Percentiles rank a stretch among this genome's conserved stretches.
phyloP scores from a whole-genome alignment of 768 basidiomycete genomes.

The Lentinus tigrinus region DNA sequence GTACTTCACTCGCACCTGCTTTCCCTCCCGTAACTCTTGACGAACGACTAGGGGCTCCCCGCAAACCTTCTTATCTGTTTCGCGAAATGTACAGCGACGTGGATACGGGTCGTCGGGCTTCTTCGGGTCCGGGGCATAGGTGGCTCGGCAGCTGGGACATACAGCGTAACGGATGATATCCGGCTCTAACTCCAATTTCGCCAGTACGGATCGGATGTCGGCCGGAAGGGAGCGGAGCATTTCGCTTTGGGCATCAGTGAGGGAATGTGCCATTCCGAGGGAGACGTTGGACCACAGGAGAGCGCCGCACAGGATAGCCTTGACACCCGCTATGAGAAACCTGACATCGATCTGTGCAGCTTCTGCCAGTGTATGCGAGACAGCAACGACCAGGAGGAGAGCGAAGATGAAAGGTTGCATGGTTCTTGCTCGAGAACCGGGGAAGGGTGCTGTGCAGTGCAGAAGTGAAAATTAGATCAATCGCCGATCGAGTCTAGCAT shows the following conservation, averaged over 20 bases:
- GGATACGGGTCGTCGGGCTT: constrained; percentile 3
- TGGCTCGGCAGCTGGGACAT: constrained; percentile 10
- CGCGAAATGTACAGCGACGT: background rate
- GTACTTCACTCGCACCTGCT: background rate
- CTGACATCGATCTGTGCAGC: background rate
- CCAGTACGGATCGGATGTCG: constrained; percentile 6
- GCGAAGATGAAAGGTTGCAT: constrained; percentile 7
- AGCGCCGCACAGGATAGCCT: background rate
- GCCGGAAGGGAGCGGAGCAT: background rate
- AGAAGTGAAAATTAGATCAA: too few relatives aligned
- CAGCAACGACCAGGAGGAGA: background rate
- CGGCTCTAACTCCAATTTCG: constrained; percentile 5
- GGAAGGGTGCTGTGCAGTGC: background rate
- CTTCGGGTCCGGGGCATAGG: constrained; percentile 3
- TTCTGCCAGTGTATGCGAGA: background rate
- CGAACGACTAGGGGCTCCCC: background rate
- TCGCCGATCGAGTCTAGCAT: too few relatives aligned
- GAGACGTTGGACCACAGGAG: background rate
- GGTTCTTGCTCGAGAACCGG: background rate
- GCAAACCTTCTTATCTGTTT: background rate
- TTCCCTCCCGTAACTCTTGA: background rate
- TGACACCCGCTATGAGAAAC: background rate
- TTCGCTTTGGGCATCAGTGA: background rate
- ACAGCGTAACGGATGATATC: background rate
- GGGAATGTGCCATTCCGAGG: background rate